Evolutionary conservation across 306 rosid species (phyloP).

Genomic region (Acmispon strigosus): DNA sequence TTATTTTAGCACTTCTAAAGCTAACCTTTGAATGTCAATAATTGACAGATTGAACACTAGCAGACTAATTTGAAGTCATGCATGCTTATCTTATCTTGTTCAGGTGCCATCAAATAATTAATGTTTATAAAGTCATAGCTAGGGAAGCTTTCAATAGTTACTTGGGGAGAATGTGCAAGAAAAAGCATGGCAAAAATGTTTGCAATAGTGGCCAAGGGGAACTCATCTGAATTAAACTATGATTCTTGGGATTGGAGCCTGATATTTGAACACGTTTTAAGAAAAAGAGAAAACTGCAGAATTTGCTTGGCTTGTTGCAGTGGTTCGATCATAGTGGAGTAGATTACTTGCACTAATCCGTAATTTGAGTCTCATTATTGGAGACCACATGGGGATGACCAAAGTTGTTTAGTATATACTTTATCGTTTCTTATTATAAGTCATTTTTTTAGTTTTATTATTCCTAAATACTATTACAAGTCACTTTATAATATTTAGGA

Average conservation of each 20-base stretch:
- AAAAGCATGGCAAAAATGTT: constrained; percentile 10
- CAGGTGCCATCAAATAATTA: constrained; percentile 6
- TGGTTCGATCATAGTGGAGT: constrained; percentile 14
- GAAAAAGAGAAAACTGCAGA: background rate
- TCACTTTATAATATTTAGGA: too few species aligned
- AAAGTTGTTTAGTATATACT: constrained; percentile 14
- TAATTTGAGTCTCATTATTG: constrained; percentile 33
- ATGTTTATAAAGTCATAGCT: background rate
- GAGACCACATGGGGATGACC: constrained; percentile 40
- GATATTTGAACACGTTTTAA: constrained; percentile 27
- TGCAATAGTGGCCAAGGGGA: constrained; percentile 13
- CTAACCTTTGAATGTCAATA: constrained; percentile 44
- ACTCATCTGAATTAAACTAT: constrained; percentile 32
- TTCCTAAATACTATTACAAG: too few species aligned
- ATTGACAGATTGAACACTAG: constrained; percentile 31
- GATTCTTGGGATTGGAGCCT: constrained; percentile 42
- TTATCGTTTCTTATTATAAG: too few species aligned
- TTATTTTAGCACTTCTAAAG: constrained; percentile 22
- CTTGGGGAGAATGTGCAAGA: constrained; percentile 20
- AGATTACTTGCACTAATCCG: background rate
- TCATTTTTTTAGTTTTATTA: too few species aligned
- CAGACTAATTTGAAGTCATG: background rate
- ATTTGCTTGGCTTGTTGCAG: constrained; percentile 19
- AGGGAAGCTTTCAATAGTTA: constrained; percentile 9
- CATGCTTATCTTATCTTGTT: constrained; percentile 15